phyloP scores from a whole-genome alignment of 805 yeast genomes.

The Pichia eremophila region DNA sequence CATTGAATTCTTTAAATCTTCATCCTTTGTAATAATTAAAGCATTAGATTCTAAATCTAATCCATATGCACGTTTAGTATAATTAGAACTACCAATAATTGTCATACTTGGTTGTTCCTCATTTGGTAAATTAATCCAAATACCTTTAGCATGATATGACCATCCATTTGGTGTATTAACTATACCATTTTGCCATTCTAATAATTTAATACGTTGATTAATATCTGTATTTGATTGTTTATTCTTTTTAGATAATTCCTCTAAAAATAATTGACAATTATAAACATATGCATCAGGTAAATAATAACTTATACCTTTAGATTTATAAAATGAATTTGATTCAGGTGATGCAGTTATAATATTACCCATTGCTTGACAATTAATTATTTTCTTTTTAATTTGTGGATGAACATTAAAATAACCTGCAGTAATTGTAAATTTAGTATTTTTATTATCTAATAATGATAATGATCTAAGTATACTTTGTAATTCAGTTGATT shows the following conservation, averaged over 20 bases:
- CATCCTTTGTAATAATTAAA: slow-evolving; percentile 62
- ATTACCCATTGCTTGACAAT: slow-evolving; percentile 49
- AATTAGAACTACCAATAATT: slow-evolving; percentile 86
- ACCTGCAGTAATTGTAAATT: slow-evolving; percentile 92
- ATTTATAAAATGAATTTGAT: slow-evolving; percentile 88
- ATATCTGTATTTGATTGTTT: neutral
- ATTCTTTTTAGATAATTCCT: slow-evolving; percentile 31
- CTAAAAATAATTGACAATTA: slow-evolving; percentile 60
- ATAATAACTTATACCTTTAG: slow-evolving; percentile 70
- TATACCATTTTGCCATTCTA: slow-evolving; percentile 83
- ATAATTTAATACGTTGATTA: slow-evolving; percentile 39
- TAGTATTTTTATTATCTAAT: slow-evolving; percentile 42
- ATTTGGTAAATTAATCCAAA: slow-evolving; percentile 65
- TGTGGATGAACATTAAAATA: slow-evolving; percentile 86
- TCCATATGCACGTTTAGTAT: slow-evolving; percentile 81
- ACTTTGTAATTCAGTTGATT: slow-evolving; percentile 76
- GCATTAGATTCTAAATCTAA: slow-evolving; percentile 87
- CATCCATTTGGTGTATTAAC: slow-evolving; percentile 81
- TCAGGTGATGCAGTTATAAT: slow-evolving; percentile 88
- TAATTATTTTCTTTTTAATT: slow-evolving; percentile 48
- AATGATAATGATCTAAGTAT: slow-evolving; percentile 52
- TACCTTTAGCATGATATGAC: slow-evolving; percentile 97
- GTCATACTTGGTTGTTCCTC: slow-evolving; percentile 60
- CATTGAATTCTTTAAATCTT: slow-evolving; percentile 48
- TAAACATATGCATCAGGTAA: slow-evolving; percentile 83